Conservation (phyloP, 306 rosid species). For the Trifolium dubium region DNA sequence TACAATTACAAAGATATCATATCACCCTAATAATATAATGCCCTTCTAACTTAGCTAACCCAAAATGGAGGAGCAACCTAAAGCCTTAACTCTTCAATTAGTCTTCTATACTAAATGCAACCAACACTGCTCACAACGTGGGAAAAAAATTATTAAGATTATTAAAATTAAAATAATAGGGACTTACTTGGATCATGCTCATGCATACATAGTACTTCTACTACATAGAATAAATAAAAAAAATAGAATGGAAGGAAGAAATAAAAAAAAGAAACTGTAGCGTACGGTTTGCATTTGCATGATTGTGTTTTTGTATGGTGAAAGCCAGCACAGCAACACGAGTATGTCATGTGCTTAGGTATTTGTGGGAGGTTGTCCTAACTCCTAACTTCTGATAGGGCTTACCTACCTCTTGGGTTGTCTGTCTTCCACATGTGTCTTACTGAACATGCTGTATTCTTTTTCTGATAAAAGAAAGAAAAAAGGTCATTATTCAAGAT, state of each 20-base stretch:
- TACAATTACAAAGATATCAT: slow-evolving; percentile 24
- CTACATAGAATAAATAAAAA: background rate
- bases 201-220: background rate
- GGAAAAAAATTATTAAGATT: background rate
- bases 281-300: slow-evolving; percentile 41
- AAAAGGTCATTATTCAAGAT: slow-evolving; percentile 13
- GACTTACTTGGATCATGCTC: no score
- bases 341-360: slow-evolving; percentile 77
- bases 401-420: slow-evolving; percentile 74
- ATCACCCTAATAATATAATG: slow-evolving; percentile 39
- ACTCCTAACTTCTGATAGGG: slow-evolving; percentile 53
- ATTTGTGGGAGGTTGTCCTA: slow-evolving; percentile 54
- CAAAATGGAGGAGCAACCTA: slow-evolving; percentile 45
- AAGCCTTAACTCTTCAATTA: slow-evolving; percentile 22
- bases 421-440: slow-evolving; percentile 64
- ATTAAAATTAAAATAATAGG: background rate
- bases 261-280: slow-evolving; percentile 28
- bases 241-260: background rate
- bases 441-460: slow-evolving; percentile 28
- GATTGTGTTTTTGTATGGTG: slow-evolving; percentile 45
- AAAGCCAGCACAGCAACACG: slow-evolving; percentile 65
- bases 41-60: slow-evolving; percentile 47
- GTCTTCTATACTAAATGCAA: slow-evolving; percentile 34
- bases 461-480: slow-evolving; percentile 14
- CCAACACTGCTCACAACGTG: slow-evolving; percentile 45